Evolutionary conservation across 2,329 filamentous ascomycete species (phyloP).

Genomic region (Clathrospora elynae): DNA sequence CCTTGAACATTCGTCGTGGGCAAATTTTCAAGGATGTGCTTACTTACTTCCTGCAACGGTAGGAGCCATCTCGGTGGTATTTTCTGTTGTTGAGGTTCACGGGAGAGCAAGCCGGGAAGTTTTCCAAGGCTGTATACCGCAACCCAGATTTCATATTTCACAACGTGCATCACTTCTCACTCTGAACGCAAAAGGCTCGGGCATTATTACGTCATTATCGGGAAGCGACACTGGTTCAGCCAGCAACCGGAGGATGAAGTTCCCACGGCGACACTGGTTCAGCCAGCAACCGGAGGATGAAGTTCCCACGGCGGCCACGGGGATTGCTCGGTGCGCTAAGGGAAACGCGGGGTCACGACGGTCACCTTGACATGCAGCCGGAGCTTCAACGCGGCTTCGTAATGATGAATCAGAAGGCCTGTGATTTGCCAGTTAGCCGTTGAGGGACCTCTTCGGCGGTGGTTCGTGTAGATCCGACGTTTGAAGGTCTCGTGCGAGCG

Average conservation of each 20-base stretch:
- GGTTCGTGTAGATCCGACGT: slow-evolving; percentile 11
- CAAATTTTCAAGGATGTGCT: no score
- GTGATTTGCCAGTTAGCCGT: slow-evolving; percentile 21
- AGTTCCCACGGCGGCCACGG: slow-evolving; percentile 16
- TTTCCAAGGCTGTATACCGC: no score
- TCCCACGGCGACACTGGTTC: neutral
- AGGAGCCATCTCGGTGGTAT: no score
- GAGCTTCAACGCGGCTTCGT: slow-evolving; percentile 29
- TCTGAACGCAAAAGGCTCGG: slow-evolving; percentile 11
- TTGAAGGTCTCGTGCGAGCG: slow-evolving; percentile 15
- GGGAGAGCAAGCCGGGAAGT: slow-evolving; percentile 2
- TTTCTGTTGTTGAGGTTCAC: no score
- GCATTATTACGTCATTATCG: neutral
- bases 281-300: slow-evolving; percentile 10
- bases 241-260: slow-evolving; percentile 5
- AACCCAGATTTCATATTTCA: neutral
- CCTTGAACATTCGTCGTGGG: no score
- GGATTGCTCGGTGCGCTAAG: slow-evolving; percentile 28
- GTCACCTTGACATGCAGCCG: slow-evolving; percentile 12
- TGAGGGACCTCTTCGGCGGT: neutral
- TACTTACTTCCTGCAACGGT: no score
- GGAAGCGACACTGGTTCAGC: neutral
- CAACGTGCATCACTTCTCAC: neutral
- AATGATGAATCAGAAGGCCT: neutral
- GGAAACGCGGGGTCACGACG: slow-evolving; percentile 28